Base-by-base conservation (phyloP, 2,329 filamentous ascomycete species). In the Chalaropsis ovoidea region DNA sequence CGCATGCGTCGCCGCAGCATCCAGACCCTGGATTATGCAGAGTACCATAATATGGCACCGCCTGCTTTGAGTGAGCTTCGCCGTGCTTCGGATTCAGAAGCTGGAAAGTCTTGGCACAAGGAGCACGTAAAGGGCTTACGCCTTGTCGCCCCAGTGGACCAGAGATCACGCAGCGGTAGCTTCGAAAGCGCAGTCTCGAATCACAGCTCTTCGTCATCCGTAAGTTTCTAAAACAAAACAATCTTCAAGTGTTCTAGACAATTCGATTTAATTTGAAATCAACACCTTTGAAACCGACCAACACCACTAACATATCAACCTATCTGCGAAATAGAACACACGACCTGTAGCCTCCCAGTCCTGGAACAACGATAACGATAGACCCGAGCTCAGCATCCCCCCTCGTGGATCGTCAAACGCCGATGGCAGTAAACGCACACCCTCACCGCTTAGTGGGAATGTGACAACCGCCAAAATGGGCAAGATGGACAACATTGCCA, bases 1-100 rank as follows among this genome's bases (percentile, higher is more conserved):
- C 82, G 89, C 72, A 88, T 91, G 75, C 82, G 91, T 70, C 85
- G 91, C 72, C 85, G 91, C 70, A 96, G 91, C 76, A 83, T 95
- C 77, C 89, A 89, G 69, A 87, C 84, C 19, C 75, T 82, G 68
- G 80, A 83, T 74, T 75, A 76, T 71, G 70, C 76, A 70, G 76
- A 79, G 68, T 76, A 77, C 70, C 73, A 74, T 65, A 75, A 65
- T 15, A 67, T 67, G 62, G 43, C 56, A 5, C 66, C 66, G 10
- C 65, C 56, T 24, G 31, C 66, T 24, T 35, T 67, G 22, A 61
- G 39, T 41, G 66, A 67, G 8, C 61, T 67, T 45, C 66, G 66
- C 22, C 62, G 66, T 45, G 60, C 47, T 24, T 56, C 56, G 6
- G 65, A 71, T 65, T 73, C 72, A 47, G 66, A 69, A 35, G 64